Conservation (phyloP, 148 eudicot genomes). For the Dysphania ambrosioides region DNA sequence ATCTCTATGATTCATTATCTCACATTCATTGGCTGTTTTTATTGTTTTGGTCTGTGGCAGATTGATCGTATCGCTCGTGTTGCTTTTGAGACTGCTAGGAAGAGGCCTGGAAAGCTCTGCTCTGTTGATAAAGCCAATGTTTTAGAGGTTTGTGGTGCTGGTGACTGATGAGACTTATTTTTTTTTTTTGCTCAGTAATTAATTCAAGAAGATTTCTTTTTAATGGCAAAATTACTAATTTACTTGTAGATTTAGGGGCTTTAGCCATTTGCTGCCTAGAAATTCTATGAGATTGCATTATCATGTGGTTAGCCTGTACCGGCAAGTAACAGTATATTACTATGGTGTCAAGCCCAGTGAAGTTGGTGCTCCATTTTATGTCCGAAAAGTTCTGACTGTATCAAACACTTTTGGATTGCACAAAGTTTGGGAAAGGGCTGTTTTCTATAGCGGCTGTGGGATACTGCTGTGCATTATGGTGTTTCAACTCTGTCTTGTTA, state of each 20-base stretch:
- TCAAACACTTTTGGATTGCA: not conserved
- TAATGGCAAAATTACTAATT: not conserved
- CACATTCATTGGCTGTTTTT: not conserved
- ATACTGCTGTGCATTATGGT: not conserved
- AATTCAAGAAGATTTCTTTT: not conserved
- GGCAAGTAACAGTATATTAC: not conserved
- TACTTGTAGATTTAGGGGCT: not conserved
- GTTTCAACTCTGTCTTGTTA: not conserved
- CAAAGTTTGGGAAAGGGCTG: not conserved
- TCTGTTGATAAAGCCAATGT: conserved; percentile 99
- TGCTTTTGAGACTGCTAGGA: conserved; percentile 92
- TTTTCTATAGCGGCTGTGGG: not conserved
- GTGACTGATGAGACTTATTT: not conserved
- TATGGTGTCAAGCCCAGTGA: not conserved
- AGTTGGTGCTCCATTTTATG: not conserved
- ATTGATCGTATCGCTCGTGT: conserved; percentile 95
- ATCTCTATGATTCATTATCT: not conserved
- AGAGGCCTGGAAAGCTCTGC: conserved; percentile 86
- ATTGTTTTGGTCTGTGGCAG: conserved; percentile 37
- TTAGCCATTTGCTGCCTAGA: not conserved
- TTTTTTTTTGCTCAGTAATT: not conserved
- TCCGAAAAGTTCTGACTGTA: too few relatives aligned
- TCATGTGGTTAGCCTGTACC: not conserved
- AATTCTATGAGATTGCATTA: not conserved
- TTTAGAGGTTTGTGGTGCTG: conserved; percentile 60